A percentile compares a stretch with the other conserved stretches of the same genome.
Evolutionary conservation across 345 rosid genomes (phyloP).

Genomic region (Salix udensis): DNA sequence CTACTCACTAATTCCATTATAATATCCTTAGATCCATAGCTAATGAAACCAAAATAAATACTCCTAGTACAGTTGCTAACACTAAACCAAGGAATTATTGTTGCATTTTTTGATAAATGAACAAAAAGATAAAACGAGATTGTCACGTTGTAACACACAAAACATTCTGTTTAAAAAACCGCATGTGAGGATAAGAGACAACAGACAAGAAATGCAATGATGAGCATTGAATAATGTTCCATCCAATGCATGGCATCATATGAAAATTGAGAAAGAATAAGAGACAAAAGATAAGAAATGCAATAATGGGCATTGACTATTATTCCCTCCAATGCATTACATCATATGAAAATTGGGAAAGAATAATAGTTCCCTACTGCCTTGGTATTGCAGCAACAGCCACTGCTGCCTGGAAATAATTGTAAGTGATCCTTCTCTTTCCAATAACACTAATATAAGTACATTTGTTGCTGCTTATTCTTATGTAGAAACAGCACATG

Average conservation of each 20-base stretch:
- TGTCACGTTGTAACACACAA: neutral
- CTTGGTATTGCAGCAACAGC: neutral
- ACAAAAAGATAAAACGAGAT: neutral
- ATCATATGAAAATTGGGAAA: neutral
- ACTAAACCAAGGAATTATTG: neutral
- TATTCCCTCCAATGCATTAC: neutral
- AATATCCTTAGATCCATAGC: neutral
- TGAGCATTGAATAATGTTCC: neutral
- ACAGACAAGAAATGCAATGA: neutral
- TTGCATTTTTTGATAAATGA: neutral
- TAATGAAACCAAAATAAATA: neutral
- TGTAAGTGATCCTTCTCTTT: neutral
- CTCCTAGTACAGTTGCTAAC: neutral
- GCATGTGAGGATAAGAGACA: neutral
- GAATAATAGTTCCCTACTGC: neutral
- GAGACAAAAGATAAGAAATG: neutral
- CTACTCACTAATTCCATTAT: neutral
- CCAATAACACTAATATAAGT: neutral
- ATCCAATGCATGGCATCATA: neutral
- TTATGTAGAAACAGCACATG: neutral
- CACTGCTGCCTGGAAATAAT: neutral
- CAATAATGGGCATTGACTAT: neutral
- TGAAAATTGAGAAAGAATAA: neutral
- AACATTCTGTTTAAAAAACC: neutral
- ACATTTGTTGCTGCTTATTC: neutral